Evolutionary conservation across 176 grass and related monocot species (phyloP).

Genomic region (Oryza australiensis): DNA sequence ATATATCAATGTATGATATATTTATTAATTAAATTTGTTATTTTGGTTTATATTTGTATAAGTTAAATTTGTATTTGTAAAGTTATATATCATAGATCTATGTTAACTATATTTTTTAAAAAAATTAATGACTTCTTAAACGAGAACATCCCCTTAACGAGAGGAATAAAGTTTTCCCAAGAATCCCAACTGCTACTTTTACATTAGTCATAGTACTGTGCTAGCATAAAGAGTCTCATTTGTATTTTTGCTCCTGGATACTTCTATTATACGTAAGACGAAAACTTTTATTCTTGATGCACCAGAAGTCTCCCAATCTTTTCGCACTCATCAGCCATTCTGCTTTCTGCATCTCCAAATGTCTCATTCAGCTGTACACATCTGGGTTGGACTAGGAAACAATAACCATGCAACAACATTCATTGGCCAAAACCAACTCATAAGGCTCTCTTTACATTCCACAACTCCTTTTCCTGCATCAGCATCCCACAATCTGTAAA

Average conservation of each 20-base stretch:
- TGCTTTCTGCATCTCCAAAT: background rate
- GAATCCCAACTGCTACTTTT: background rate
- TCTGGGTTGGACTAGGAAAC: background rate
- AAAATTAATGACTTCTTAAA: too few relatives aligned
- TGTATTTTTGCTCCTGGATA: background rate
- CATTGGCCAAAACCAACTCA: constrained; percentile 21
- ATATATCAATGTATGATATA: too few relatives aligned
- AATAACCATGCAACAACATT: background rate
- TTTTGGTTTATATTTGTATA: too few relatives aligned
- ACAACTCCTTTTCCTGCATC: constrained; percentile 17
- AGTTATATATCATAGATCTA: too few relatives aligned
- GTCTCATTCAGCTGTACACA: constrained; percentile 9
- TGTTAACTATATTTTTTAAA: too few relatives aligned
- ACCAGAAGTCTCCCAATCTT: background rate
- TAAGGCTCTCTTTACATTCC: constrained; percentile 18
- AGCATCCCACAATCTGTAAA: background rate
- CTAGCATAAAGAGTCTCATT: background rate
- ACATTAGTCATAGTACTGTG: background rate
- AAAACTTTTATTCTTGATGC: background rate
- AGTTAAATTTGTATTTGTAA: too few relatives aligned
- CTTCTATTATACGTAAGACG: background rate
- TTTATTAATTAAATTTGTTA: too few relatives aligned
- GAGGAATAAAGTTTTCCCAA: too few relatives aligned
- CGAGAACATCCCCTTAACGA: too few relatives aligned
- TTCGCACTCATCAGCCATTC: background rate